Evolutionary conservation across 2,329 filamentous ascomycete species (phyloP).

Genomic region (Fusarium fracticaudum): DNA sequence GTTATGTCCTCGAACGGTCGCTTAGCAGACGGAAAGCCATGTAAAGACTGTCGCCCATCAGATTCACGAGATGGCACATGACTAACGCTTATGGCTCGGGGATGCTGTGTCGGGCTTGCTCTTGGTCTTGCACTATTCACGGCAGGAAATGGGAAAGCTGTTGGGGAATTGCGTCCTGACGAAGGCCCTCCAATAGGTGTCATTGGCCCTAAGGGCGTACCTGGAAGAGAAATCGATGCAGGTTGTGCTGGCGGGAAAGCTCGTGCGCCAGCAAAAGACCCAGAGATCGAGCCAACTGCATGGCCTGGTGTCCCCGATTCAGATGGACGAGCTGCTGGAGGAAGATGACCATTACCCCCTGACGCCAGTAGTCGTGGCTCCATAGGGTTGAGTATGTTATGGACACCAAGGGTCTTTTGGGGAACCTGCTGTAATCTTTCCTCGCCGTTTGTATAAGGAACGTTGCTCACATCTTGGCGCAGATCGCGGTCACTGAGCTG

Average conservation of each 20-base stretch:
- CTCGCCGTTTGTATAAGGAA: slow-evolving; percentile 36
- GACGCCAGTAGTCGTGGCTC: slow-evolving; percentile 40
- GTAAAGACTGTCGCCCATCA: slow-evolving; percentile 36
- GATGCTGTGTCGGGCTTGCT: slow-evolving; percentile 46
- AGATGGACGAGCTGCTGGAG: slow-evolving; percentile 24
- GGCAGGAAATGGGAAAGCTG: slow-evolving; percentile 45
- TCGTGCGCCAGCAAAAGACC: slow-evolving; percentile 37
- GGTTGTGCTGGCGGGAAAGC: slow-evolving; percentile 43
- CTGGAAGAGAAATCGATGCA: slow-evolving; percentile 47
- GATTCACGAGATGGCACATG: slow-evolving; percentile 39
- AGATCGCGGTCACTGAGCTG: slow-evolving; percentile 36
- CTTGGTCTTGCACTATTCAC: slow-evolving; percentile 44
- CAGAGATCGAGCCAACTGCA: slow-evolving; percentile 29
- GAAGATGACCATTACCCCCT: slow-evolving; percentile 22
- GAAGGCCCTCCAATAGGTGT: slow-evolving; percentile 43
- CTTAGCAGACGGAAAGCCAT: slow-evolving; percentile 44
- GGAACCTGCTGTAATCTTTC: slow-evolving; percentile 40
- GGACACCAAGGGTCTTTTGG: slow-evolving; percentile 47
- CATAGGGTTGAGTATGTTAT: slow-evolving; percentile 52
- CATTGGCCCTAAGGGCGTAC: slow-evolving; percentile 44
- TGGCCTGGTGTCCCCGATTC: slow-evolving; percentile 33
- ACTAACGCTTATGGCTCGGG: slow-evolving; percentile 44
- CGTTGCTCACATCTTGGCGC: slow-evolving; percentile 33
- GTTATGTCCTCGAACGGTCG: slow-evolving; percentile 46
- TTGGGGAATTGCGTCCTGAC: slow-evolving; percentile 48